A percentile compares a stretch with the other conserved stretches of the same genome.
Conservation (phyloP, 2,329 filamentous ascomycete genomes). For the Alternaria arborescens region DNA sequence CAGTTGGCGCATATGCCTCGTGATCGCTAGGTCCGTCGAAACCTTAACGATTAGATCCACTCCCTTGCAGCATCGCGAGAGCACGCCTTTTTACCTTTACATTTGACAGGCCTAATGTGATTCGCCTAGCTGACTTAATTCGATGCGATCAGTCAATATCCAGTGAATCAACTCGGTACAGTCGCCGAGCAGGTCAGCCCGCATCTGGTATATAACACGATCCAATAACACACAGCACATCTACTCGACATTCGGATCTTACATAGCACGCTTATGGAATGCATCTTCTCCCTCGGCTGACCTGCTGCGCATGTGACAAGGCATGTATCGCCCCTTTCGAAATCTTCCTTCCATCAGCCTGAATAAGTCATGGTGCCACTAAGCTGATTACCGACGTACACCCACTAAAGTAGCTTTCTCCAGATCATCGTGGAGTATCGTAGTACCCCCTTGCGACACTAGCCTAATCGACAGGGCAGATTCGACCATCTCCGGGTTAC, state of each 20-base stretch:
- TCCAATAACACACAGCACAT: not conserved
- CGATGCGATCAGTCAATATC: not conserved
- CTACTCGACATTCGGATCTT: not conserved
- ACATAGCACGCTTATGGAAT: not conserved
- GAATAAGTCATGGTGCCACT: not conserved
- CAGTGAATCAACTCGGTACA: not conserved
- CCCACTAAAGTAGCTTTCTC: conserved; percentile 3
- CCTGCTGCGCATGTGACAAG: not conserved
- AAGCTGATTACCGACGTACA: not conserved
- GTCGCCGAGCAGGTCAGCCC: not conserved
- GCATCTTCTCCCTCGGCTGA: not conserved
- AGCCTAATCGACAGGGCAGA: conserved; percentile 1
- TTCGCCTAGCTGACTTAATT: not conserved
- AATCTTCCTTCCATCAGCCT: not conserved
- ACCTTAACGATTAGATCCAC: not conserved
- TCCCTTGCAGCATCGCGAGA: conserved; percentile 3
- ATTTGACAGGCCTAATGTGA: conserved; percentile 1
- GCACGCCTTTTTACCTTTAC: not conserved
- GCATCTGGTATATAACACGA: not conserved
- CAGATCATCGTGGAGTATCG: not conserved
- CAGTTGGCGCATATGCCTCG: not conserved
- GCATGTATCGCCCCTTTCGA: not conserved
- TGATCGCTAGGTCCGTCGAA: conserved; percentile 3
- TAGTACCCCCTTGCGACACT: not conserved
- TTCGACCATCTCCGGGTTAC: not conserved